Evolutionary conservation across 805 yeast genomes (phyloP), one percentile per base, ranked within the genome.

Genomic region (Ogataea angusta): DNA sequence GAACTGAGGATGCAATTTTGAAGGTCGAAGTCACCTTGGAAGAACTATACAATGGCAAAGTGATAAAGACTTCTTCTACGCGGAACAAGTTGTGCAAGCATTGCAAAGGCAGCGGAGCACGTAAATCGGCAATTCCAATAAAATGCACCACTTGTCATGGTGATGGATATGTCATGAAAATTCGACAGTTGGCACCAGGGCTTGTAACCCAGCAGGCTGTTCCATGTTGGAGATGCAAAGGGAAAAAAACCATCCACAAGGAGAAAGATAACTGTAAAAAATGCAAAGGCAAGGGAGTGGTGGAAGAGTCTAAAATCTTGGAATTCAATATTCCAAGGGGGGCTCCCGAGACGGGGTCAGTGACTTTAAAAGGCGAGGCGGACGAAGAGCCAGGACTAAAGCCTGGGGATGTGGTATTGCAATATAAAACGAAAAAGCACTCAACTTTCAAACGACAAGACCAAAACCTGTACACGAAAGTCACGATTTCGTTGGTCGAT

Each of bases 251-350:
- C 36, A 66, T 72, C 6, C 74, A 67, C 53, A 67, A 78, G 37
- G 59, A 74, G 19, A 85, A 82, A 57, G 95, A 88, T 57, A 69
- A 70, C 46, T 91, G 99, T 68, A 83, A 79, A 51, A 71, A 70
- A 44, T 91, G 99, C 66, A 59, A 63, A 15, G 96, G 96, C 3
- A 63, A 63, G 6, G 76, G 82, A 18, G 66, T 76, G 2, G 64
- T 68, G 3, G 82, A 80, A 44, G 86, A 85, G 53, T 73, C 80
- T 16, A 82, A 84, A 54, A 74, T 82, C 8, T 62, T 90, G 43
- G 95, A 87, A 54, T 86, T 93, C 44, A 78, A 78, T 49, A 76
- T 91, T 19, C 76, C 78, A 2, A 79, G 78, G 34, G 98, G 98
- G 2, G 72, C 86, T 5, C 67, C 72, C 26, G 68, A 74, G 36